Base-by-base conservation (phyloP, 441 rosid species). In the Corymbia citriodora region DNA sequence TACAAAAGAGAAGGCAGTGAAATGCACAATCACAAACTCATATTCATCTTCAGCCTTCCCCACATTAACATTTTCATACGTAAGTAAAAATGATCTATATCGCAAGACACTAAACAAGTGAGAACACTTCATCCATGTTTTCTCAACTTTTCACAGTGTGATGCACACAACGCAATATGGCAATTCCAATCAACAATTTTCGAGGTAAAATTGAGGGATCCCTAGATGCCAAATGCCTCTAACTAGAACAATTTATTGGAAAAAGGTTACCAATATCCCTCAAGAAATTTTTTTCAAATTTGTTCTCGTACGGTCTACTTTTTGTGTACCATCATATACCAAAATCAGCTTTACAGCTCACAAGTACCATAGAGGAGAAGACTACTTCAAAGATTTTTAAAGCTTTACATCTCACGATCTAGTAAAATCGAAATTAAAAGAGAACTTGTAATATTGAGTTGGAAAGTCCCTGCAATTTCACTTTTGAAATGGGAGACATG, bases 171-270 rank as follows among this genome's bases (percentile, higher is more conserved):
- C 2, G 33, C 3, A 23, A 1, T 57, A 57, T 23, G 63, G 13
- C 0, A 0, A 3, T 57, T 57, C 63, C 63, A 57, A 57, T 57
- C 29, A 0, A 57, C 29, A 57, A 23, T 9, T 0, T 23, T 57
- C 63, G 21, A 57, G 63, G 63, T 57, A 0, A 9, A 57, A 57
- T 12, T 19, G 29, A 57, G 21, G 63, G 63, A 57, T 57, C 63
- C 21, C 23, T 23, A 57, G 63, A 21, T 57, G 29, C 6, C 63
- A 23, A 57, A 57, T 27, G 12, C 13, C 13, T 57, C 27, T 57
- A 57, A 9, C 29, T 57, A 23, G 63, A 57, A 57, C 13, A 57
- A 0, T 57, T 57, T 57, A 23, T 57, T 23, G 19, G 29, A 57
- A 57, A 23, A 57, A 57, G 9, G 0, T 57, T 0, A 57, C 29